A percentile compares a stretch with the other conserved stretches of the same genome.
Evolutionary conservation across 805 yeast genomes (phyloP).

Genomic region (Danielia oregonensis): DNA sequence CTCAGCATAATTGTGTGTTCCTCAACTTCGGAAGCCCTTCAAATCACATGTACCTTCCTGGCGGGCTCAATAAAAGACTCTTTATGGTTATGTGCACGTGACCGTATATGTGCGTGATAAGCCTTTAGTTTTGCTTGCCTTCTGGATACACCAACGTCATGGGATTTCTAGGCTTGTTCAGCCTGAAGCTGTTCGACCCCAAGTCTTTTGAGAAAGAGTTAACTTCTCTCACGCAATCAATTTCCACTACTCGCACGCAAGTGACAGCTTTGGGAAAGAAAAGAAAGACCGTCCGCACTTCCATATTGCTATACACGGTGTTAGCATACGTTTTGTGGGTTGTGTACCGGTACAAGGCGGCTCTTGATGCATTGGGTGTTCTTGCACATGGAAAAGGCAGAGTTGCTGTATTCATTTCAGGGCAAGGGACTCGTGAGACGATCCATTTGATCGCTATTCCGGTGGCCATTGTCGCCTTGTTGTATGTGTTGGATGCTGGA

Average conservation of each 20-base stretch:
- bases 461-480: slow-evolving; percentile 13
- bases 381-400: slow-evolving; percentile 15
- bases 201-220: slow-evolving; percentile 42
- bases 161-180: slow-evolving; percentile 15
- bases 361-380: slow-evolving; percentile 7
- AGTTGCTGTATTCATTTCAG: slow-evolving; percentile 21
- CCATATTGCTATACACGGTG: slow-evolving; percentile 15
- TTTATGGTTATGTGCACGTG: too few species aligned
- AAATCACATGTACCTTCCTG: too few species aligned
- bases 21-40: too few species aligned
- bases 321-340: slow-evolving; percentile 22
- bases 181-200: slow-evolving; percentile 34
- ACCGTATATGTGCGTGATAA: too few species aligned
- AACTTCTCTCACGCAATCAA: slow-evolving; percentile 32
- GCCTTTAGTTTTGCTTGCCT: too few species aligned
- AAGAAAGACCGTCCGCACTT: slow-evolving; percentile 15
- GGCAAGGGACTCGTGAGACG: slow-evolving; percentile 21
- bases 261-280: slow-evolving; percentile 14
- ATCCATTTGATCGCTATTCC: slow-evolving; percentile 23
- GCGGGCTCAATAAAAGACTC: too few species aligned
- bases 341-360: slow-evolving; percentile 19
- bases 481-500: slow-evolving; percentile 14
- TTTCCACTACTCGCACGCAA: slow-evolving; percentile 24
- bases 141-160: too few species aligned
- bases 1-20: too few species aligned